Percentiles rank a stretch among this genome's conserved stretches.
These are phyloP conservation scores for Penicillium longicatenatum DNA, from an alignment of 495 filamentous ascomycete species.

Conservation along the genomic window DNA sequence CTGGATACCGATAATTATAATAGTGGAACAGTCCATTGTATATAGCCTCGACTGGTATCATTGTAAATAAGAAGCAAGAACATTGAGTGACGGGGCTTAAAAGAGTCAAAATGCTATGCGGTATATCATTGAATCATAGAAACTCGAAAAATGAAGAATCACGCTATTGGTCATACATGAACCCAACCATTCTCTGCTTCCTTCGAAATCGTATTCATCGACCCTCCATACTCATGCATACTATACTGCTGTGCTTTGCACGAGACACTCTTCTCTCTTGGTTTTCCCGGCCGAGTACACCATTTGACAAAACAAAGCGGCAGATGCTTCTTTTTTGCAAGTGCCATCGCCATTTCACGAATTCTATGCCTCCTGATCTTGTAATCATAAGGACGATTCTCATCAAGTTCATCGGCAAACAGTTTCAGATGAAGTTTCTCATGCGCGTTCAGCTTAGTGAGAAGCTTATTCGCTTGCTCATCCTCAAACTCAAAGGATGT, in stretches of 20 bases:
- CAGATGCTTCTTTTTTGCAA: constrained; percentile 4
- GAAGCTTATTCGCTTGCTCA: neutral
- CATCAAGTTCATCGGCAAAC: constrained; percentile 1
- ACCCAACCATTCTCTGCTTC: neutral
- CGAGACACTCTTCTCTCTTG: neutral
- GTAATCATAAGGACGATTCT: constrained; percentile 1
- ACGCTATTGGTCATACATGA: neutral
- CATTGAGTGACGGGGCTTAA: neutral
- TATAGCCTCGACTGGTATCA: neutral
- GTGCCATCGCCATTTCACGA: neutral
- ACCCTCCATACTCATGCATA: constrained; percentile 1
- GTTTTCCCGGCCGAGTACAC: neutral
- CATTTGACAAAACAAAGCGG: neutral
- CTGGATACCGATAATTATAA: neutral
- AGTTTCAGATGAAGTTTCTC: constrained; percentile 4
- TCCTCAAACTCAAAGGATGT: constrained; percentile 14
- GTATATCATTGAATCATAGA: constrained; percentile 1
- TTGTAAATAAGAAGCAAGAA: neutral
- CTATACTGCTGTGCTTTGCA: neutral
- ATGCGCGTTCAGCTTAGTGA: neutral
- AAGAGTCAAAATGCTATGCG: neutral
- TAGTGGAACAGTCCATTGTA: neutral
- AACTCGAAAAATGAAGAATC: neutral
- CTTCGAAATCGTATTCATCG: neutral
- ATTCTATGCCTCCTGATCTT: neutral